phyloP scores from a whole-genome alignment of 371 early-diverging fungal genomes.

The Homolaphlyctis polyrhiza region DNA sequence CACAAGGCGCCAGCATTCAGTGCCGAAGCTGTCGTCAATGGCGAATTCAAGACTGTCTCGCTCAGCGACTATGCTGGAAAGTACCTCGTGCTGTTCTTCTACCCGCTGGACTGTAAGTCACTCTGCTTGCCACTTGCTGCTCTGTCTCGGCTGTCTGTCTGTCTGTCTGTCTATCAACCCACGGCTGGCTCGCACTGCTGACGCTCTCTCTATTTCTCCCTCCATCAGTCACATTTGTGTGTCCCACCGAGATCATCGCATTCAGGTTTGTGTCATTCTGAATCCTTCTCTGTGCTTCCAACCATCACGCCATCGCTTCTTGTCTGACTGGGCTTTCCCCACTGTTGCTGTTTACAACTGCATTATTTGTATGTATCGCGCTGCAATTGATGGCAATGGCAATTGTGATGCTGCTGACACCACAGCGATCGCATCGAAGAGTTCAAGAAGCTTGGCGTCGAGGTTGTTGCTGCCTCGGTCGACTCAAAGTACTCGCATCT shows the following conservation, averaged over 20 bases:
- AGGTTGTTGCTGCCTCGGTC: constrained; percentile 71
- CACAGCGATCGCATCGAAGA: constrained; percentile 82
- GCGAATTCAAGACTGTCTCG: constrained; percentile 59
- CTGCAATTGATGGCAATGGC: too few species aligned
- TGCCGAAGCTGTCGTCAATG: constrained; percentile 14
- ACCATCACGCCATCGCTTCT: neutral
- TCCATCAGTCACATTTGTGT: constrained; percentile 10
- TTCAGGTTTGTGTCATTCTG: constrained; percentile 7
- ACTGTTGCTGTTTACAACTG: too few species aligned
- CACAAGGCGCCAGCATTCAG: constrained; percentile 10
- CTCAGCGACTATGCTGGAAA: constrained; percentile 72
- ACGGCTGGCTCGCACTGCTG: too few species aligned
- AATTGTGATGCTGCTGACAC: too few species aligned
- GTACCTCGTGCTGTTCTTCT: constrained; percentile 71
- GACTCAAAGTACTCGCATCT: constrained; percentile 69
- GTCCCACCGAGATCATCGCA: constrained; percentile 73
- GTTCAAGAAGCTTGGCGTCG: constrained; percentile 65
- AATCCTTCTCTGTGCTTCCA: neutral
- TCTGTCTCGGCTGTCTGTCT: neutral
- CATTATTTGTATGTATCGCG: constrained; percentile 5
- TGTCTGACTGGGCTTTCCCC: too few species aligned
- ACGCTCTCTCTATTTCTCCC: too few species aligned
- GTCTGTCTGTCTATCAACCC: too few species aligned
- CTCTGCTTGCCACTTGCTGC: neutral
- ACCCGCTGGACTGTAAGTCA: constrained; percentile 55